Evolutionary conservation across 306 rosid genomes (phyloP), one percentile per base, ranked within the genome.

Genomic region (Leucaena leucocephala): DNA sequence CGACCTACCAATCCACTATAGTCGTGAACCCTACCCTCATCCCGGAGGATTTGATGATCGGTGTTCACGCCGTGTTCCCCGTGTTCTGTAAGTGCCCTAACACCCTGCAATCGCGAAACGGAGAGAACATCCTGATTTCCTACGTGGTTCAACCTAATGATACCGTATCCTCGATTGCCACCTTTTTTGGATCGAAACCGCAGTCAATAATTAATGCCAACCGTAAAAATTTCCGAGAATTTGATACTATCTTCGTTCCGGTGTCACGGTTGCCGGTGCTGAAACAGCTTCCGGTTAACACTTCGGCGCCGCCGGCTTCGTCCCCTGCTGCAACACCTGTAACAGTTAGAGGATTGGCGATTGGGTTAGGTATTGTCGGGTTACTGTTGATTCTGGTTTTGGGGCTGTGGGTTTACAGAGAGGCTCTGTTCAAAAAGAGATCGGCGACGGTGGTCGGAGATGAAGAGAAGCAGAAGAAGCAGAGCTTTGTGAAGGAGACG

Each of bases 71-170:
- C 22, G 12, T 87, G 1, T 91, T 95, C 42, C 98, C 98, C 0
- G 61, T 95, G 66, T 95, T 95, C 73, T 95, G 98, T 78, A 90
- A 78, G 83, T 95, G 98, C 33, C 98, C 98, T 0, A 87, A 15
- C 83, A 46, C 27, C 6, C 75, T 85, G 65, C 91, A 78, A 52
- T 3, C 27, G 67, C 76, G 17, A 7, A 85, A 73, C 17, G 21
- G 40, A 6, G 67, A 22, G 67, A 79, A 80, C 40, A 83, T 58
- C 72, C 82, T 92, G 34, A 78, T 95, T 14, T 87, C 98, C 17
- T 95, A 95, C 79, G 94, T 92, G 4, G 80, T 91, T 14, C 98
- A 87, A 2, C 98, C 96, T 7, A 71, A 72, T 27, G 98, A 95
- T 39, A 92, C 66, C 46, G 2, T 91, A 1, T 78, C 94, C 8